Base-by-base conservation (phyloP, 306 rosid genomes). In the Notholithocarpus densiflorus region DNA sequence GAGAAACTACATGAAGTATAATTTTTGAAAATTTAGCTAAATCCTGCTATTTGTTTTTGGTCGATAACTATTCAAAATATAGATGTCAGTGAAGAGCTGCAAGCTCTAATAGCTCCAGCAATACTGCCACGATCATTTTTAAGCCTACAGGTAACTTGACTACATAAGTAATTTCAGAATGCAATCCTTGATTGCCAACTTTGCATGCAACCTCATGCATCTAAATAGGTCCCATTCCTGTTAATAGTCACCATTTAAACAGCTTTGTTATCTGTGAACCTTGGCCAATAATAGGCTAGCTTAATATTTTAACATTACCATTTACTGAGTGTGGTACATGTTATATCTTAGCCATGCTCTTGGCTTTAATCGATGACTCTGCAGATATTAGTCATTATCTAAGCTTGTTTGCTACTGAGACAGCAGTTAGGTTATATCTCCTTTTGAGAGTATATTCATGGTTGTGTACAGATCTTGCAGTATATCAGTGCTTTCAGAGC, bases 61-160 rank as follows among this genome's bases (percentile, higher is more conserved):
- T 97, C 91, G 98, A 92, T 94, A 62, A 66, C 80, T 71, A 68
- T 94, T 71, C 97, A 92, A 80, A 92, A 92, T 82, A 80, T 94
- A 81, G 87, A 86, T 77, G 89, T 92, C 51, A 89, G 97, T 77
- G 95, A 88, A 62, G 87, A 87, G 79, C 68, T 94, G 82, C 98
- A 92, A 80, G 93, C 97, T 85, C 32, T 92, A 75, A 89, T 92
- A 79, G 92, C 97, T 87, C 97, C 98, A 62, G 98, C 97, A 65
- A 43, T 92, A 84, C 89, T 94, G 32, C 98, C 98, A 1, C 90
- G 97, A 21, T 91, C 97, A 66, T 94, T 91, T 79, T 40, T 91
- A 81, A 94, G 89, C 71, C 89, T 94, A 53, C 97, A 94, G 94
- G 98, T 94, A 81, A 81, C 72, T 57, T 13, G 66, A 40, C 45